Evolutionary conservation across 2,329 filamentous ascomycete species (phyloP).

Genomic region (Diaporthe helianthi): DNA sequence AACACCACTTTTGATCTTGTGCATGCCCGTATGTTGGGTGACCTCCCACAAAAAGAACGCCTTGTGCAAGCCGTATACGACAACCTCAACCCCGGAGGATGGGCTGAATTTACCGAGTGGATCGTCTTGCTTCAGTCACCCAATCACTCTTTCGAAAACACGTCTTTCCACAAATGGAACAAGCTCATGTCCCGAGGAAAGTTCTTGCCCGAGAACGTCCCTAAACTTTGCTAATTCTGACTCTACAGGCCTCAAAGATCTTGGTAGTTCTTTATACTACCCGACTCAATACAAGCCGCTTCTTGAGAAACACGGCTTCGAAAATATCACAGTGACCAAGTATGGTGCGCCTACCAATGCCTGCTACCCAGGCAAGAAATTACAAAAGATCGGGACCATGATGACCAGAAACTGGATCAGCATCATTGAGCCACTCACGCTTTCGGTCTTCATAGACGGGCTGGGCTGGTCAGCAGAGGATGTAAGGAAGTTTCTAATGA

Average conservation of each 20-base stretch:
- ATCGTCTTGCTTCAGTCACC: constrained; percentile 42
- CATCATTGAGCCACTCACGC: constrained; percentile 40
- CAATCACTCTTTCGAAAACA: constrained; percentile 43
- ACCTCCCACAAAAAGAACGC: constrained; percentile 39
- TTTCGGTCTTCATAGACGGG: constrained; percentile 37
- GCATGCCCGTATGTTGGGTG: constrained; percentile 44
- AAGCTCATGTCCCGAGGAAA: constrained; percentile 40
- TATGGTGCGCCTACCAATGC: constrained; percentile 41
- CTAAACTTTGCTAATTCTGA: constrained; percentile 30
- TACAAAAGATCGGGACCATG: constrained; percentile 42
- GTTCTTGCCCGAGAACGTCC: constrained; percentile 19
- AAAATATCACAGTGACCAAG: constrained; percentile 40
- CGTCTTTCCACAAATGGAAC: constrained; percentile 43
- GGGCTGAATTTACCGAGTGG: constrained; percentile 47
- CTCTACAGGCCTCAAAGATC: constrained; percentile 38
- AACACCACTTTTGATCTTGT: constrained; percentile 42
- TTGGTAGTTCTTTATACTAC: constrained; percentile 44
- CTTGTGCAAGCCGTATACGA: constrained; percentile 43
- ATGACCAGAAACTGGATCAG: constrained; percentile 41
- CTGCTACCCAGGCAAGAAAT: constrained; percentile 42
- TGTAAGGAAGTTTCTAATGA: constrained; percentile 37
- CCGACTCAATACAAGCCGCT: constrained; percentile 39
- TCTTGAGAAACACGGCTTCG: constrained; percentile 39
- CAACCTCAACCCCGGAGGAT: constrained; percentile 45
- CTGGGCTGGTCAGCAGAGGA: constrained; percentile 40